A percentile compares a stretch with the other conserved stretches of the same genome.
Evolutionary conservation across 1,139 yeast species (phyloP).

Genomic region (Taphrina confusa): DNA sequence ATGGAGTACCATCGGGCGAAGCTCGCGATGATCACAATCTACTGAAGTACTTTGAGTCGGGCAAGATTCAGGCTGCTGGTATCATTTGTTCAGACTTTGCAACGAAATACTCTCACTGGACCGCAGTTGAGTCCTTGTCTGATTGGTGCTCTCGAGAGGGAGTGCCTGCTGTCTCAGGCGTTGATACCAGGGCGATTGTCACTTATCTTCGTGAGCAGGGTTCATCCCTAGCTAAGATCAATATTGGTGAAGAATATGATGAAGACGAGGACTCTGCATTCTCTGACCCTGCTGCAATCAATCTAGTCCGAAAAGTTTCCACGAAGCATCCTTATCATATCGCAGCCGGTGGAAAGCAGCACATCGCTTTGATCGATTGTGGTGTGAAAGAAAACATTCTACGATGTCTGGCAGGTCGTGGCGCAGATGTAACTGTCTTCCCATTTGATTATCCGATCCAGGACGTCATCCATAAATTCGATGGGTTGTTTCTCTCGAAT

Average conservation of each 20-base stretch:
- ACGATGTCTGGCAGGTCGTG: conserved; percentile 89
- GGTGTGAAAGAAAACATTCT: conserved; percentile 97
- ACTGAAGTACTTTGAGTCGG: conserved; percentile 87
- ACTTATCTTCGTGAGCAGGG: conserved; percentile 93
- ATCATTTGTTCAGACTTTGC: conserved; percentile 96
- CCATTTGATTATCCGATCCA: conserved; percentile 94
- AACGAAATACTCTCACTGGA: conserved; percentile 94
- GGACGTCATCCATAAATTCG: conserved; percentile 86
- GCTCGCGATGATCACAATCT: conserved; percentile 79
- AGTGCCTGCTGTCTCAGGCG: conserved; percentile 95
- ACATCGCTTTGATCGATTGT: conserved; percentile 92
- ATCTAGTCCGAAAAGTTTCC: conserved; percentile 89
- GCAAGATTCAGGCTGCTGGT: conserved; percentile 89
- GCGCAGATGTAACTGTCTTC: conserved; percentile 93
- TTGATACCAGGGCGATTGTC: conserved; percentile 92
- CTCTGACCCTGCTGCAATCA: conserved; percentile 86
- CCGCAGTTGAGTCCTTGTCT: conserved; percentile 92
- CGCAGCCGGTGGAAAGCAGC: conserved; percentile 58
- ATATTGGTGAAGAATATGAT: conserved; percentile 86
- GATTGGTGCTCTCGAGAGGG: conserved; percentile 97
- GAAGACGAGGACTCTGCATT: conserved; percentile 91
- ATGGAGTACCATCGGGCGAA: conserved; percentile 90
- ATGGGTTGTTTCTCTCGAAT: conserved; percentile 90
- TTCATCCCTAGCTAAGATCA: conserved; percentile 84
- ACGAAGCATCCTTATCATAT: conserved; percentile 94